These are phyloP conservation scores for Myriangium duriaei DNA, from an alignment of 2,329 filamentous ascomycete genomes.

Conservation along the genomic window DNA sequence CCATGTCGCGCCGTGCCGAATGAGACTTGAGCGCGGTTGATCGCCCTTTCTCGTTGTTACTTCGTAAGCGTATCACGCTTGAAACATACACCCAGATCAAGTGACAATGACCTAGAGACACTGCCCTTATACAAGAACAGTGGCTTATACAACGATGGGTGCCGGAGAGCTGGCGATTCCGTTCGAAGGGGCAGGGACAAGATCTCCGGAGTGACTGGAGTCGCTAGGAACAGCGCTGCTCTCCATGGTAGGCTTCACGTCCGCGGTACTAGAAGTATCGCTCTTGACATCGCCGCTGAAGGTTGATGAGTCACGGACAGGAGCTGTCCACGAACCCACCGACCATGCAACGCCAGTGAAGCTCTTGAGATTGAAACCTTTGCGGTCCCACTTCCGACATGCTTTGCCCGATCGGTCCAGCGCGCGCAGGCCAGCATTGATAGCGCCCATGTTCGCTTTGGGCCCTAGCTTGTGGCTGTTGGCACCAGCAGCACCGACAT, in stretches of 20 bases:
- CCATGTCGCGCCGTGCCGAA: too few species aligned
- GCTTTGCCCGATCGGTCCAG: slow-evolving; percentile 86
- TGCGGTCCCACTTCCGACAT: slow-evolving; percentile 81
- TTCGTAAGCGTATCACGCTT: too few species aligned
- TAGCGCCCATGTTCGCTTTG: slow-evolving; percentile 92
- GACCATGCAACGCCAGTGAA: slow-evolving; percentile 83
- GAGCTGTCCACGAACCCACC: slow-evolving; percentile 70
- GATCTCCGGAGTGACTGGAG: slow-evolving; percentile 43
- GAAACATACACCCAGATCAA: too few species aligned
- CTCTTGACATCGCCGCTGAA: slow-evolving; percentile 49
- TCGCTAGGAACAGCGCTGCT: slow-evolving; percentile 48
- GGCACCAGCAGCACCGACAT: slow-evolving; percentile 24
- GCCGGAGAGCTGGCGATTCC: slow-evolving; percentile 25
- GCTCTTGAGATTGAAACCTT: slow-evolving; percentile 73
- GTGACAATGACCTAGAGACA: neutral
- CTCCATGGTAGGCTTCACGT: slow-evolving; percentile 43
- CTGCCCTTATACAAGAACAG: neutral
- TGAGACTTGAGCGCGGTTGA: too few species aligned
- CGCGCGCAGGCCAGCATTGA: slow-evolving; percentile 89
- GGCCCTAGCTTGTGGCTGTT: slow-evolving; percentile 72
- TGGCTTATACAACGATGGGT: slow-evolving; percentile 26
- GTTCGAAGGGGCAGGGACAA: slow-evolving; percentile 17
- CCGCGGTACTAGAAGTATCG: slow-evolving; percentile 42
- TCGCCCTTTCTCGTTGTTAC: too few species aligned
- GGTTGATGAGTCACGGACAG: slow-evolving; percentile 30